Evolutionary conservation across 2,329 filamentous ascomycete genomes (phyloP), one percentile per base, ranked within the genome.

Genomic region (Calonectria pteridis): DNA sequence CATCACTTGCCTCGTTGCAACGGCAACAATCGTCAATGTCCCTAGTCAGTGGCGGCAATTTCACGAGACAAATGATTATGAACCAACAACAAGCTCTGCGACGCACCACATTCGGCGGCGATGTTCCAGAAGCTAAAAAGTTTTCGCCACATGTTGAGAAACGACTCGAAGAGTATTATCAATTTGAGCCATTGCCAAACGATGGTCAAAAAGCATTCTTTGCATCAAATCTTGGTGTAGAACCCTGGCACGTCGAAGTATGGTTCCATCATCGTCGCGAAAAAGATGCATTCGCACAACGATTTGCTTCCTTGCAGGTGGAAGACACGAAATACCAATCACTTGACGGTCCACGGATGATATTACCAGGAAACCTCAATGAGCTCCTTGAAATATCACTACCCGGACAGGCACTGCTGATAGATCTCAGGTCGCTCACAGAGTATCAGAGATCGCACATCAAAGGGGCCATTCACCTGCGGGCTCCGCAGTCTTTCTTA

Each of bases 241-340:
- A 90, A 69, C 84, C 86, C 4, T 82, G 84, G 62, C 87, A 90
- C 74, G 85, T 91, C 33, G 85, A 89, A 71, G 85, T 89, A 68
- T 91, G 89, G 89, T 91, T 90, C 77, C 86, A 89, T 73, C 87
- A 90, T 72, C 87, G 89, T 26, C 85, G 88, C 35, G 86, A 90
- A 64, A 86, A 86, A 63, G 88, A 90, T 73, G 81, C 84, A 23
- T 85, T 88, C 37, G 84, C 83, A 3, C 84, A 84, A 73, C 86
- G 86, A 62, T 82, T 90, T 7, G 87, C 87, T 43, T 85, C 82
- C 46, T 83, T 90, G 28, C 84, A 82, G 53, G 82, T 87, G 46
- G 85, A 85, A 26, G 84, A 86, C 31, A 78, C 81, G 10, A 80
- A 79, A 11, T 78, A 79, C 0, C 80, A 80, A 23, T 68, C 79